These are phyloP conservation scores for Neurospora sp. DNA, from an alignment of 495 filamentous ascomycete genomes.

Conservation along the genomic window DNA sequence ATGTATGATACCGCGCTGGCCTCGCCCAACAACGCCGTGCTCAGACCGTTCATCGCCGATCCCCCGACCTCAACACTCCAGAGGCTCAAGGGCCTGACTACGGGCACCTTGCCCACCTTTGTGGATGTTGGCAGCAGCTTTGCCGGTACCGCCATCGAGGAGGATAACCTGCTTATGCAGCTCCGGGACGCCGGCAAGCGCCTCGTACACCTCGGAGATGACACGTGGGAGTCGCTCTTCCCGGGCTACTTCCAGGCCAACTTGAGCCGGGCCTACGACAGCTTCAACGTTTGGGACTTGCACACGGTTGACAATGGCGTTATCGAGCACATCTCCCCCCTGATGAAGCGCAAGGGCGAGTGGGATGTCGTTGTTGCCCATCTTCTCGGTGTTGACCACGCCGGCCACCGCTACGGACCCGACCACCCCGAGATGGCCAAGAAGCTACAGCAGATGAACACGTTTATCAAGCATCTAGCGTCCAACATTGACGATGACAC, in stretches of 20 bases:
- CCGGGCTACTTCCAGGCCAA: constrained; percentile 82
- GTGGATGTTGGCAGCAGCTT: constrained; percentile 91
- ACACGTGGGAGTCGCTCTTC: constrained; percentile 91
- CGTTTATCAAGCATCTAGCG: constrained; percentile 61
- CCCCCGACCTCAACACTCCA: constrained; percentile 91
- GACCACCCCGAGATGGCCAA: constrained; percentile 84
- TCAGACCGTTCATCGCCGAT: constrained; percentile 94
- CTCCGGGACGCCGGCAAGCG: constrained; percentile 68
- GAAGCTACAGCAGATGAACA: constrained; percentile 88
- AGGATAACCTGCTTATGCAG: constrained; percentile 88
- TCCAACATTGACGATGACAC: constrained; percentile 71
- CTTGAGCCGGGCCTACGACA: constrained; percentile 80
- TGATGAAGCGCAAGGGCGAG: constrained; percentile 55
- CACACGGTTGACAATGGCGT: constrained; percentile 97
- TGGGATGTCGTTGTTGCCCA: constrained; percentile 95
- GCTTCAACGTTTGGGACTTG: constrained; percentile 96
- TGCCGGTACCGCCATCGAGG: constrained; percentile 91
- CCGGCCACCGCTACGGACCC: constrained; percentile 90
- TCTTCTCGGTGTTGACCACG: constrained; percentile 93
- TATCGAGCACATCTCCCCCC: constrained; percentile 80
- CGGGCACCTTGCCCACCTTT: constrained; percentile 90
- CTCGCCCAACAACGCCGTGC: constrained; percentile 69
- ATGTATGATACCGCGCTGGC: constrained; percentile 69
- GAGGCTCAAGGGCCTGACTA: constrained; percentile 86
- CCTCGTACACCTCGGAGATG: constrained; percentile 88